Conservation (phyloP, 2,329 filamentous ascomycete species). For the Amesomyces nigricolor region DNA sequence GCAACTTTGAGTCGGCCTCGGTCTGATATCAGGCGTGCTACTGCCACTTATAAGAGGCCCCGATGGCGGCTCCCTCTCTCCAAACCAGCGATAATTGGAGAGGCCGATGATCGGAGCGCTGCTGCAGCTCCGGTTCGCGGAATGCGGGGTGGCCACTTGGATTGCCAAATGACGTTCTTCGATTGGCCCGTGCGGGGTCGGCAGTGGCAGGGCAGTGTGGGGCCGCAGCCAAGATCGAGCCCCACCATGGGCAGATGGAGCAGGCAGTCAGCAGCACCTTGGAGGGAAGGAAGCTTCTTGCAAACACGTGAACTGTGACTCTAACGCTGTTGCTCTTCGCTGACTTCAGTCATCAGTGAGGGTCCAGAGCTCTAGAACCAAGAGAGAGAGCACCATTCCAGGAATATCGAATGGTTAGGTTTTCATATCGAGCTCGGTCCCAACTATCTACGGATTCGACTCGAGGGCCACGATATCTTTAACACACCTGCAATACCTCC, state of each 20-base stretch:
- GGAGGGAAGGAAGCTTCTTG: conserved; percentile 1
- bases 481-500: no score
- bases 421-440: no score
- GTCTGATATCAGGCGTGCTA: neutral
- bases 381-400: no score
- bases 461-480: no score
- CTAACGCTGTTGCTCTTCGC: neutral
- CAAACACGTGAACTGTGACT: neutral
- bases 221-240: conserved; percentile 3
- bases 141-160: conserved; percentile 33
- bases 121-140: conserved; percentile 31
- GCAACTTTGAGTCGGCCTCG: neutral
- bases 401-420: no score
- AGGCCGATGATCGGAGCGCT: conserved; percentile 32
- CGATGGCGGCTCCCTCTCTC: conserved; percentile 5
- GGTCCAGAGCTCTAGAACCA: no score
- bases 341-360: no score
- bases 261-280: neutral
- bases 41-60: conserved; percentile 14
- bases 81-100: conserved; percentile 14
- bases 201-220: neutral
- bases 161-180: conserved; percentile 30
- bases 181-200: conserved; percentile 27
- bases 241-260: conserved; percentile 7
- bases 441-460: no score